Percentiles rank a stretch among this genome's conserved stretches.
phyloP scores from a whole-genome alignment of 305 asterid species.

The Solanum hybrid region DNA sequence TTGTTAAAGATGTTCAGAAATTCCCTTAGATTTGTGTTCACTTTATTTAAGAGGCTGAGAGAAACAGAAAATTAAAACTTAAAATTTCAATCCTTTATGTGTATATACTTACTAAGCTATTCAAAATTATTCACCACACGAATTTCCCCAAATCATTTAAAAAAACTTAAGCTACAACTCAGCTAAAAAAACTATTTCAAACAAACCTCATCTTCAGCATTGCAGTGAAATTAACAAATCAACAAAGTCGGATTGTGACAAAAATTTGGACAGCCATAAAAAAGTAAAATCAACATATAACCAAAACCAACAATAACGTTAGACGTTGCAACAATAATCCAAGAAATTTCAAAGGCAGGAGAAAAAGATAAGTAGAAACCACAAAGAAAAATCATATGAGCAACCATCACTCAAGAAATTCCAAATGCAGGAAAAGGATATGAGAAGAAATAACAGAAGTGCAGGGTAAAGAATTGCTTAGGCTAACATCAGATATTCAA shows the following conservation, averaged over 20 bases:
- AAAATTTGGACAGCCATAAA: not conserved
- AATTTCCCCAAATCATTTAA: not conserved
- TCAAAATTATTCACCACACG: not conserved
- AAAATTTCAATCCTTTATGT: not conserved
- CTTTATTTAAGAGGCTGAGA: not conserved
- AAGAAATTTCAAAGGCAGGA: not conserved
- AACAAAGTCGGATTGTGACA: not conserved
- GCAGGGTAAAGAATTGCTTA: not conserved
- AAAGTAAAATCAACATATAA: not conserved
- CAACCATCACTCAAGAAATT: not conserved
- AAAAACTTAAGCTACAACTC: not conserved
- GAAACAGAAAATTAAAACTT: not conserved
- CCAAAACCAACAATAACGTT: not conserved
- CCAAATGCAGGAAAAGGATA: not conserved
- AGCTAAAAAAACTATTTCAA: not conserved
- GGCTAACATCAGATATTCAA: not conserved
- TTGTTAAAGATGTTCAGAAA: not conserved
- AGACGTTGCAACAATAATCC: not conserved
- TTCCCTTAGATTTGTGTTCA: not conserved
- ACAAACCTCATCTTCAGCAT: not conserved
- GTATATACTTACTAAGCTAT: not conserved
- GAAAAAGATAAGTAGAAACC: not conserved
- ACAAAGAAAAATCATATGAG: not conserved
- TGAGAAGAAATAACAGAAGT: not conserved
- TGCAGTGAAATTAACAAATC: not conserved